Percentiles rank a stretch among this genome's conserved stretches.
Conservation (phyloP, 306 rosid genomes). For the Glycyrrhiza uralensis region DNA sequence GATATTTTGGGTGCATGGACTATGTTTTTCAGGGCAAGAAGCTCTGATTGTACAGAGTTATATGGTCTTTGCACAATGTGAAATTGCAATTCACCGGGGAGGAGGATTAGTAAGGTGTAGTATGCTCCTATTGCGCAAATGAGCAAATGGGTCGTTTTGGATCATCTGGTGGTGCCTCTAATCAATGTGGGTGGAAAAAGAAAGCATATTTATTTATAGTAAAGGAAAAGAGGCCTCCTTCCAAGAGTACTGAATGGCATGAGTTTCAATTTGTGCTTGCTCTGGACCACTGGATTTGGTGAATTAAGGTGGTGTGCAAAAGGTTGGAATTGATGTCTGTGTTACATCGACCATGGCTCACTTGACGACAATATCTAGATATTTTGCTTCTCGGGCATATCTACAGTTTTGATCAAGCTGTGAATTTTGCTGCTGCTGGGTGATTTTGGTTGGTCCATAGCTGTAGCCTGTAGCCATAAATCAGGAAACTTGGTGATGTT, state of each 20-base stretch:
- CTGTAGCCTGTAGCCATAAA: conserved; percentile 27
- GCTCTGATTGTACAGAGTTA: conserved; percentile 19
- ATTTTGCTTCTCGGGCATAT: background rate
- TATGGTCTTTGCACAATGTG: conserved; percentile 22
- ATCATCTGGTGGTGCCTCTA: conserved; percentile 29
- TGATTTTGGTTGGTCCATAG: conserved; percentile 21
- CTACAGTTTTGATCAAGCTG: conserved; percentile 9
- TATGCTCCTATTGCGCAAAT: conserved; percentile 18
- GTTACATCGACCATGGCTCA: background rate
- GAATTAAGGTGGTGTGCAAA: background rate
- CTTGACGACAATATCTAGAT: background rate
- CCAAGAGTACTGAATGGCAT: background rate
- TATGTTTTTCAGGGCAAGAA: background rate
- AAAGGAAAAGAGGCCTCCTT: conserved; percentile 20
- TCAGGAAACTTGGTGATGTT: conserved; percentile 27
- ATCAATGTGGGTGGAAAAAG: conserved; percentile 11
- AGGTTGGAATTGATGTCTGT: background rate
- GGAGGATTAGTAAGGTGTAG: conserved; percentile 22
- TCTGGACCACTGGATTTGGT: conserved; percentile 3
- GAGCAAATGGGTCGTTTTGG: conserved; percentile 23
- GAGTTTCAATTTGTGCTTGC: conserved; percentile 9
- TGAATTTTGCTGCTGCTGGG: background rate
- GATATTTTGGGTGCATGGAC: background rate
- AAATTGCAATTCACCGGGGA: conserved; percentile 28
- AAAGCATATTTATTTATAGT: conserved; percentile 8